phyloP scores from a whole-genome alignment of 2,329 filamentous ascomycete genomes.

The Penicillium sp. region DNA sequence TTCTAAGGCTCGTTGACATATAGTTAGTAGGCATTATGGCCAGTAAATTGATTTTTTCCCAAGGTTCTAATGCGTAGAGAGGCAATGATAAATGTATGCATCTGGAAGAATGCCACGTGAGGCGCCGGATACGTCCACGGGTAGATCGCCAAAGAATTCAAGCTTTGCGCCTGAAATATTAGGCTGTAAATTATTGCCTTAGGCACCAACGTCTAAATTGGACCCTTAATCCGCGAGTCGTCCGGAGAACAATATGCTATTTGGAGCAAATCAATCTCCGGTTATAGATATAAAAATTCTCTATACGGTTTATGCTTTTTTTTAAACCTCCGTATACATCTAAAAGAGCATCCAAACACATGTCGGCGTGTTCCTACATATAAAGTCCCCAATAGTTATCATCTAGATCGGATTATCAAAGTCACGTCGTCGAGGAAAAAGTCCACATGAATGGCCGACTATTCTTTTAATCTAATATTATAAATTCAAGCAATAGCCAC shows the following conservation, averaged over 20 bases:
- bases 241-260: neutral
- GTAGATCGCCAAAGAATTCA: neutral
- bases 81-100: neutral
- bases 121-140: neutral
- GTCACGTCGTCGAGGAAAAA: no score
- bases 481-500: neutral
- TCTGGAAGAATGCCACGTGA: conserved; percentile 1
- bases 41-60: neutral
- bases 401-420: no score
- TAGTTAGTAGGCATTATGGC: neutral
- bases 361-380: no score
- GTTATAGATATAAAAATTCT: no score
- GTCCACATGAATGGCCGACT: no score
- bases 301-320: no score
- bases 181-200: neutral
- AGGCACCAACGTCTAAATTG: neutral
- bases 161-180: neutral
- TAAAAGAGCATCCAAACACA: no score
- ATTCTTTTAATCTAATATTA: neutral
- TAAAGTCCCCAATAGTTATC: no score
- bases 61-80: neutral
- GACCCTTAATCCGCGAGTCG: neutral
- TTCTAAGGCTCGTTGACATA: neutral
- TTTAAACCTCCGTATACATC: neutral
- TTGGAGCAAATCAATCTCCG: no score